phyloP scores from a whole-genome alignment of 225 moss, liverwort and hornwort genomes.

The Rhytidiadelphus loreus region DNA sequence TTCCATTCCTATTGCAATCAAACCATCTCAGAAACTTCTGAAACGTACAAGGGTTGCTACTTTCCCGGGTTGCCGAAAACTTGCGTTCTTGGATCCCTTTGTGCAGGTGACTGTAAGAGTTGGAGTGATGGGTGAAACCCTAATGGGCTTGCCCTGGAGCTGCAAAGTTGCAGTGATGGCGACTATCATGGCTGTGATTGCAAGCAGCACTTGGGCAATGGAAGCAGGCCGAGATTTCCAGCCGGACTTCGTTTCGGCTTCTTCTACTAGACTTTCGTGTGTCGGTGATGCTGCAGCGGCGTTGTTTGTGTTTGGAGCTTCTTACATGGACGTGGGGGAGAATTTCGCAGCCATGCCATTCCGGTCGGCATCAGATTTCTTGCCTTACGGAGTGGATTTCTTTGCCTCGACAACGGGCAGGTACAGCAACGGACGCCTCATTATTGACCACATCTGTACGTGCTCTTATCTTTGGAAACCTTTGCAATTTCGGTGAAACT shows the following conservation, averaged over 20 bases:
- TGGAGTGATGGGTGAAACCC: neutral
- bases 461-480: neutral
- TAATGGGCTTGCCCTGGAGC: neutral
- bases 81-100: neutral
- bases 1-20: too few relatives aligned
- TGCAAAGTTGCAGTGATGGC: neutral
- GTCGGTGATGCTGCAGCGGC: neutral
- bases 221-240: neutral
- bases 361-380: neutral
- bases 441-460: slow-evolving; percentile 21
- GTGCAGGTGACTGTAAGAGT: too few relatives aligned
- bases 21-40: neutral
- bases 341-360: slow-evolving; percentile 36
- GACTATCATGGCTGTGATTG: neutral
- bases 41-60: neutral
- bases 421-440: slow-evolving; percentile 42
- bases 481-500: neutral
- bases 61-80: neutral
- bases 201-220: neutral
- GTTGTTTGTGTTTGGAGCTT: slow-evolving; percentile 47
- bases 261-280: neutral
- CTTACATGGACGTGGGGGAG: slow-evolving; percentile 43
- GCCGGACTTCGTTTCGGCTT: neutral
- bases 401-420: slow-evolving; percentile 5
- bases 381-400: slow-evolving; percentile 32